Percentiles rank a stretch among this genome's conserved stretches.
phyloP scores from a whole-genome alignment of 2,329 filamentous ascomycete species.

The Aspergillus alliaceus region DNA sequence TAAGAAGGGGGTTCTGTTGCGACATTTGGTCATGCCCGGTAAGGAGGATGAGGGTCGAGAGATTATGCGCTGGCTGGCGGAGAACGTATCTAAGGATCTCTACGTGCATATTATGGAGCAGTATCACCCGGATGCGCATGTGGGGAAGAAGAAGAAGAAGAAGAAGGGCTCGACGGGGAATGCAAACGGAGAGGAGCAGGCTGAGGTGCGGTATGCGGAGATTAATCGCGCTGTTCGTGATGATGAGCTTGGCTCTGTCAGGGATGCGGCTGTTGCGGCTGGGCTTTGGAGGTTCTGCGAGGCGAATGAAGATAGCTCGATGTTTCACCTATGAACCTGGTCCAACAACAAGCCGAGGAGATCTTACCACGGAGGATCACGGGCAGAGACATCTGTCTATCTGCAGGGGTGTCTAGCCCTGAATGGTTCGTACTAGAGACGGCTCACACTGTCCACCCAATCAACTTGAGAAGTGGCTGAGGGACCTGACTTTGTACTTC shows the following conservation, averaged over 20 bases:
- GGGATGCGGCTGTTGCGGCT: slow-evolving; percentile 66
- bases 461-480: no score
- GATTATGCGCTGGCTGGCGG: slow-evolving; percentile 75
- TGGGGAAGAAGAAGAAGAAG: slow-evolving; percentile 66
- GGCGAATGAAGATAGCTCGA: slow-evolving; percentile 50
- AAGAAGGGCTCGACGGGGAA: slow-evolving; percentile 37
- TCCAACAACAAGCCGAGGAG: neutral
- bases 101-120: slow-evolving; percentile 91
- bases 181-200: slow-evolving; percentile 26
- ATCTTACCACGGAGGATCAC: neutral
- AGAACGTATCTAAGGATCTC: slow-evolving; percentile 69
- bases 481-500: no score
- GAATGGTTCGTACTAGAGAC: no score
- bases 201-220: slow-evolving; percentile 67
- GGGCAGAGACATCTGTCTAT: neutral
- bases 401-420: no score
- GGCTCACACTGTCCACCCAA: no score
- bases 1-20: slow-evolving; percentile 71
- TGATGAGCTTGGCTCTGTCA: slow-evolving; percentile 66
- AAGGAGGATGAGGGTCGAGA: slow-evolving; percentile 69
- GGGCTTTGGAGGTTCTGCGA: slow-evolving; percentile 81
- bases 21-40: slow-evolving; percentile 84
- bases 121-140: slow-evolving; percentile 77
- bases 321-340: slow-evolving; percentile 48
- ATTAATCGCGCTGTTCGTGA: slow-evolving; percentile 71